Conservation (phyloP, 2,329 filamentous ascomycete species). For the Diaporthe vaccinii region DNA sequence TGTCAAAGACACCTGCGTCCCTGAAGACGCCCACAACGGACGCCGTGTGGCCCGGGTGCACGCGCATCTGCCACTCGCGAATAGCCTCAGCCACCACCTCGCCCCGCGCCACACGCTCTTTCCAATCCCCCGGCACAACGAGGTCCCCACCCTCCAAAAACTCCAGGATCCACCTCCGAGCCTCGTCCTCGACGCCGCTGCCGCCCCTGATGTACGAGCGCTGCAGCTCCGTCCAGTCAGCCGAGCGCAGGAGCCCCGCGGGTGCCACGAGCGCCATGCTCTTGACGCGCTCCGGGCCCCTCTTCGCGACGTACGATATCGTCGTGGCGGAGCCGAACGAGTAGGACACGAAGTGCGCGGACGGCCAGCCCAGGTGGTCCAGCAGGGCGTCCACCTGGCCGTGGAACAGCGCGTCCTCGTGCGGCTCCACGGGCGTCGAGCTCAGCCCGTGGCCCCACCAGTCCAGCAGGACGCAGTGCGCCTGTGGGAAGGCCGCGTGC, state of each 20-base stretch:
- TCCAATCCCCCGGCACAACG: slow-evolving; percentile 59
- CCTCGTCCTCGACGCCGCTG: slow-evolving; percentile 49
- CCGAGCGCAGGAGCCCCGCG: slow-evolving; percentile 55
- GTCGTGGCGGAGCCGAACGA: slow-evolving; percentile 62
- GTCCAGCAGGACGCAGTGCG: slow-evolving; percentile 60
- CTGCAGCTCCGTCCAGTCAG: slow-evolving; percentile 48
- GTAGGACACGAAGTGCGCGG: slow-evolving; percentile 61
- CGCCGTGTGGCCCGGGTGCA: slow-evolving; percentile 60
- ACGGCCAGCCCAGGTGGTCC: slow-evolving; percentile 55
- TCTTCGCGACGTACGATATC: slow-evolving; percentile 53
- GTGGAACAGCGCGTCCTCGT: slow-evolving; percentile 59
- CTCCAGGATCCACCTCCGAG: slow-evolving; percentile 53
- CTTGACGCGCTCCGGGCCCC: slow-evolving; percentile 47
- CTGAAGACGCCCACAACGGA: slow-evolving; percentile 61
- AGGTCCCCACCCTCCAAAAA: slow-evolving; percentile 59
- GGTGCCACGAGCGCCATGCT: slow-evolving; percentile 61
- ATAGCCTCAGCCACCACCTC: slow-evolving; percentile 63
- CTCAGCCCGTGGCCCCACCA: slow-evolving; percentile 68
- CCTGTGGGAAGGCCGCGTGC: slow-evolving; percentile 49
- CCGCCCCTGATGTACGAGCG: slow-evolving; percentile 39
- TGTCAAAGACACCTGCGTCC: slow-evolving; percentile 59
- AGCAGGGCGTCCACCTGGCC: slow-evolving; percentile 55
- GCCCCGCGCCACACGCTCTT: slow-evolving; percentile 54
- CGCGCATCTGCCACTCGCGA: slow-evolving; percentile 60
- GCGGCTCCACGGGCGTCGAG: slow-evolving; percentile 59